Conservation (phyloP, 2,329 filamentous ascomycete species). For the Cryphonectria naterciae region DNA sequence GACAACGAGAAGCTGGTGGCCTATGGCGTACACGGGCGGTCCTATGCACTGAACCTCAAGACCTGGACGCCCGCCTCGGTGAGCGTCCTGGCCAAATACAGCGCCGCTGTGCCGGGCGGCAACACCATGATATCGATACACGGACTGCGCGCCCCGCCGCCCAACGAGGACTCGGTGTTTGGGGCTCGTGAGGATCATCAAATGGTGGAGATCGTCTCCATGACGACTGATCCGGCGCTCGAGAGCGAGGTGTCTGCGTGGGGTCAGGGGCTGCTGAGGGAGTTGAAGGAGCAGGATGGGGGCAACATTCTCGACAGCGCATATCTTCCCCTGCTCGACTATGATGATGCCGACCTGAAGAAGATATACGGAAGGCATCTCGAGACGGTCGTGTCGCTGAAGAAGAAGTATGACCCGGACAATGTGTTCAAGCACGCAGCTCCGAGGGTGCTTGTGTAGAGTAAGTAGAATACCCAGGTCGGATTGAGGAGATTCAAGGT, state of each 20-base stretch:
- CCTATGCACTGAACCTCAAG: slow-evolving; percentile 4
- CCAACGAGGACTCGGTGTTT: slow-evolving; percentile 14
- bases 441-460: slow-evolving; percentile 7
- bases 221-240: slow-evolving; percentile 20
- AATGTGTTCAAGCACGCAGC: slow-evolving; percentile 39
- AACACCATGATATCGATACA: slow-evolving; percentile 20
- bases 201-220: slow-evolving; percentile 19
- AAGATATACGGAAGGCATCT: slow-evolving; percentile 39
- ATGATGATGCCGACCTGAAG: slow-evolving; percentile 34
- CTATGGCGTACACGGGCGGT: slow-evolving; percentile 16
- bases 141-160: slow-evolving; percentile 8
- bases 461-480: background rate
- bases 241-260: slow-evolving; percentile 11
- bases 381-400: slow-evolving; percentile 31
- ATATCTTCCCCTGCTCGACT: slow-evolving; percentile 39
- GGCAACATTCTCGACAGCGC: slow-evolving; percentile 36
- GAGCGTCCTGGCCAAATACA: slow-evolving; percentile 6
- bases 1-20: slow-evolving; percentile 24
- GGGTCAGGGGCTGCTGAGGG: slow-evolving; percentile 31
- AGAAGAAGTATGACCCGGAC: slow-evolving; percentile 41
- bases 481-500: background rate
- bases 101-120: slow-evolving; percentile 4
- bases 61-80: slow-evolving; percentile 11
- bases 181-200: slow-evolving; percentile 15
- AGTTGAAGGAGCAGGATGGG: slow-evolving; percentile 29